Evolutionary conservation across 768 basidiomycete species (phyloP).

Genomic region (Mycena floridula): DNA sequence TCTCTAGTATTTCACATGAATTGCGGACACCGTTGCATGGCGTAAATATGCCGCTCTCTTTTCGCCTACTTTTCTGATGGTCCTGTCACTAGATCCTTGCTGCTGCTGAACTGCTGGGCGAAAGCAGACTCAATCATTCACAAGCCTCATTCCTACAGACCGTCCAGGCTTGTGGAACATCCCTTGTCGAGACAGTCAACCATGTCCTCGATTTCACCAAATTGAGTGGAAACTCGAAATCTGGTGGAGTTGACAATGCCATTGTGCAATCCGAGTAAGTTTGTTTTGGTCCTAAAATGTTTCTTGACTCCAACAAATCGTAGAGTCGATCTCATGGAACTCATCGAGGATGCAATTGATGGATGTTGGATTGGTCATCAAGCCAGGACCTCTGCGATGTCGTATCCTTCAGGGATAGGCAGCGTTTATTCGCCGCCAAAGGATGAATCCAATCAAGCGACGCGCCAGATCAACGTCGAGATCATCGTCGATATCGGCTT

Average conservation of each 20-base stretch:
- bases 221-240: conserved; percentile 78
- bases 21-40: conserved; percentile 89
- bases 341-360: conserved; percentile 86
- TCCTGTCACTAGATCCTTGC: conserved; percentile 63
- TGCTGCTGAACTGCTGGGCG: conserved; percentile 84
- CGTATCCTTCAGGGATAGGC: conserved; percentile 74
- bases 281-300: not conserved
- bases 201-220: conserved; percentile 97
- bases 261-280: conserved; percentile 63
- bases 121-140: conserved; percentile 74
- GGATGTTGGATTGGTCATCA: conserved; percentile 93
- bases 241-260: conserved; percentile 71
- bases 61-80: conserved; percentile 1
- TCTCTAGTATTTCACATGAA: conserved; percentile 78
- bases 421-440: conserved; percentile 87
- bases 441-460: conserved; percentile 36
- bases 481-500: conserved; percentile 83
- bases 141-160: conserved; percentile 88
- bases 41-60: conserved; percentile 26
- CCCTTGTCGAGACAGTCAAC: conserved; percentile 92
- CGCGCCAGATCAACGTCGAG: conserved; percentile 55
- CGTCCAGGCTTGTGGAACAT: conserved; percentile 92
- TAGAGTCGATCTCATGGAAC: conserved; percentile 70
- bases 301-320: not conserved
- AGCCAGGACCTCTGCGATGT: conserved; percentile 64